These are phyloP conservation scores for Pyronema omphalodes DNA, from an alignment of 495 filamentous ascomycete genomes.

Conservation along the genomic window DNA sequence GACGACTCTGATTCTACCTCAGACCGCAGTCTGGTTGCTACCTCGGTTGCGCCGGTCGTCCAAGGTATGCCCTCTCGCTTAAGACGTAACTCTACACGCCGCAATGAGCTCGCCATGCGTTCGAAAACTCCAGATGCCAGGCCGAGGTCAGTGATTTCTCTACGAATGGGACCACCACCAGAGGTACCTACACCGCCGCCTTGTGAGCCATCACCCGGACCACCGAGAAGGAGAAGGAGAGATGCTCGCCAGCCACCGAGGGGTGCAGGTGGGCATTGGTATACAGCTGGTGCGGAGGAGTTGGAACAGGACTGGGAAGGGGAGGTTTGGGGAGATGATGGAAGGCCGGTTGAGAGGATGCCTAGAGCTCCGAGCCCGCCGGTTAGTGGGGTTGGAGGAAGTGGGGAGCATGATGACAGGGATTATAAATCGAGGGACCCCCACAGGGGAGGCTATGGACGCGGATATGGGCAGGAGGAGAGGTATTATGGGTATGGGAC, in stretches of 20 bases:
- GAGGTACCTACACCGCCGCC: conserved; percentile 2
- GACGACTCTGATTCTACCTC: not conserved
- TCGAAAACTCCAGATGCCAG: not conserved
- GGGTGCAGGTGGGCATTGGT: conserved; percentile 2
- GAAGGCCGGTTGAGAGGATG: not conserved
- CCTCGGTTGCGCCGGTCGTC: not conserved
- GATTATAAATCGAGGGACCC: not conserved
- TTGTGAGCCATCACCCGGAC: not conserved
- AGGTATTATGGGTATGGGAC: not conserved
- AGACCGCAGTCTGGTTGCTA: not conserved
- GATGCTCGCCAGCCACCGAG: not conserved
- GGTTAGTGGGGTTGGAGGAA: not conserved
- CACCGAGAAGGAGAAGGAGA: not conserved
- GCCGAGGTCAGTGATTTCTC: not conserved
- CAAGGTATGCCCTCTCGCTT: not conserved
- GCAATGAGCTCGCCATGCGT: not conserved
- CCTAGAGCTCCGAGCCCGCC: conserved; percentile 5
- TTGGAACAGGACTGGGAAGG: conserved; percentile 1
- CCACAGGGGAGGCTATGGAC: not conserved
- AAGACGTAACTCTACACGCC: not conserved
- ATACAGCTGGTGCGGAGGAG: not conserved
- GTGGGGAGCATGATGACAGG: not conserved
- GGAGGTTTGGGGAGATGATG: conserved; percentile 1
- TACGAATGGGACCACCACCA: not conserved
- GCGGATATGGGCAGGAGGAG: not conserved